These are phyloP conservation scores for Leptodontidium sp. DNA, from an alignment of 2,329 filamentous ascomycete genomes.

Conservation along the genomic window DNA sequence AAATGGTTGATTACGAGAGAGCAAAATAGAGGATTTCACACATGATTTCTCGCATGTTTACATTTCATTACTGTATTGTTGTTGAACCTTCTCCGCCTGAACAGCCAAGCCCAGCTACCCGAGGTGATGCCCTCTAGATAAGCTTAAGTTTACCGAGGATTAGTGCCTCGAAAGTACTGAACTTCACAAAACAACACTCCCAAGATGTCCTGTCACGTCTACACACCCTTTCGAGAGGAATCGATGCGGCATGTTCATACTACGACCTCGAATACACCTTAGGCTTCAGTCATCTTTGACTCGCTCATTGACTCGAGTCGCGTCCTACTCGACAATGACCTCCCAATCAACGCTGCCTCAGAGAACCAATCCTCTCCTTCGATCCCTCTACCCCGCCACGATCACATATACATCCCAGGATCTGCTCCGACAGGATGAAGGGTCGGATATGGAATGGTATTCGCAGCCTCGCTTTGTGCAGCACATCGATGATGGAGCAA, in stretches of 20 bases:
- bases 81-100: too few species aligned
- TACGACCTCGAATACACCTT: background rate
- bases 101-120: too few species aligned
- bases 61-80: too few species aligned
- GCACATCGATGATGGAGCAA: conserved; percentile 61
- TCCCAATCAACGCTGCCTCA: conserved; percentile 7
- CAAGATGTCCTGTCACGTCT: background rate
- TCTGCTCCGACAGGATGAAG: conserved; percentile 38
- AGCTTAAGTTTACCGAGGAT: conserved; percentile 9
- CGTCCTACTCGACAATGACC: conserved; percentile 25
- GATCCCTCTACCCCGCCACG: conserved; percentile 36
- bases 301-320: background rate
- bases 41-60: background rate
- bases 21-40: too few species aligned
- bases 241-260: background rate
- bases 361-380: conserved; percentile 34
- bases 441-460: conserved; percentile 39
- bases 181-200: background rate
- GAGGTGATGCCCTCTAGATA: conserved; percentile 1
- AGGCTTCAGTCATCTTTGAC: too few species aligned
- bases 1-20: too few species aligned
- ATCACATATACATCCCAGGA: conserved; percentile 32
- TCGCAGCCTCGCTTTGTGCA: conserved; percentile 57
- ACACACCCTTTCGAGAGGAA: background rate
- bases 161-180: background rate